A percentile compares a stretch with the other conserved stretches of the same genome.
phyloP scores from a whole-genome alignment of 345 rosid genomes.

The Litchi chinensis region DNA sequence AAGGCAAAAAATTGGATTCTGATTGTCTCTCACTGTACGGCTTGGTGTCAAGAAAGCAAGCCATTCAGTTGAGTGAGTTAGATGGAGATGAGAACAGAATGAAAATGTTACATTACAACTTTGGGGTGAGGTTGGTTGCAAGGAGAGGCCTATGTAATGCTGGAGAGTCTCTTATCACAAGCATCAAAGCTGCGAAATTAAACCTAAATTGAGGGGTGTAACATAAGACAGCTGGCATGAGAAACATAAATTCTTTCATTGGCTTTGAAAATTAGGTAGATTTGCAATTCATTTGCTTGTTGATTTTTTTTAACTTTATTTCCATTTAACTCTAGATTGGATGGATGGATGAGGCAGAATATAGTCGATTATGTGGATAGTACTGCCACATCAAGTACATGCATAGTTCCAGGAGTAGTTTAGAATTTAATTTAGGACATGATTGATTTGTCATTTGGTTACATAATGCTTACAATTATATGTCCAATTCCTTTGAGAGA shows the following conservation, averaged over 20 bases:
- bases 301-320: background rate
- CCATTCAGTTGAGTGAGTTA: constrained; percentile 48
- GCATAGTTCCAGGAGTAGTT: constrained; percentile 8
- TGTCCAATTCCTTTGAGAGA: background rate
- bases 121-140: constrained; percentile 44
- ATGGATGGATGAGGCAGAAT: background rate
- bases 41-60: constrained; percentile 56
- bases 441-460: constrained; percentile 5
- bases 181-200: constrained; percentile 52
- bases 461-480: background rate
- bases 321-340: background rate
- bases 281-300: background rate
- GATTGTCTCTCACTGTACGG: constrained; percentile 45
- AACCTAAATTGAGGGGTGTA: constrained; percentile 19
- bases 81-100: constrained; percentile 54
- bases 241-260: background rate
- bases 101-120: constrained; percentile 37
- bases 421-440: background rate
- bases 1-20: constrained; percentile 34
- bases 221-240: background rate
- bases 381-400: background rate
- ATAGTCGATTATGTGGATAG: constrained; percentile 6
- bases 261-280: constrained; percentile 9
- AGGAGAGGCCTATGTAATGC: constrained; percentile 49
- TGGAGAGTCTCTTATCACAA: constrained; percentile 54